Conservation (phyloP, 192 early-diverging fungal species). For the Linnemannia schmuckeri region DNA sequence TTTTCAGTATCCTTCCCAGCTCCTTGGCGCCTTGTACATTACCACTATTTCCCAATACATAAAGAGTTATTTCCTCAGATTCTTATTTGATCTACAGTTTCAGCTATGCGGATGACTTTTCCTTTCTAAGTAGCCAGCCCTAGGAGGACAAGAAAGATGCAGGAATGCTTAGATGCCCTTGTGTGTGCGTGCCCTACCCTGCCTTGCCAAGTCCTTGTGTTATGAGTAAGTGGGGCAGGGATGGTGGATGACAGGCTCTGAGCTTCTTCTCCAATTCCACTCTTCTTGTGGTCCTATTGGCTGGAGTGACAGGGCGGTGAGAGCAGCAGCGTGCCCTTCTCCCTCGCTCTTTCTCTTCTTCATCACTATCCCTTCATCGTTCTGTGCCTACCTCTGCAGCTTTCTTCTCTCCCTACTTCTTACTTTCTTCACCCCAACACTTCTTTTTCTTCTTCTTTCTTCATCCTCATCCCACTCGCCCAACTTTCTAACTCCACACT, state of each 20-base stretch:
- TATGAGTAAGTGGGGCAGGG: background rate
- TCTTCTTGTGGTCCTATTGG: background rate
- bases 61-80: background rate
- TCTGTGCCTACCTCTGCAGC: background rate
- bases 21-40: background rate
- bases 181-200: background rate
- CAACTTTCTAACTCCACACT: background rate
- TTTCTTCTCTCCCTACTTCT: background rate
- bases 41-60: background rate
- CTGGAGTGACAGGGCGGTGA: background rate
- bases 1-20: background rate
- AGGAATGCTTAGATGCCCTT: background rate
- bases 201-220: background rate
- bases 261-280: conserved; percentile 5
- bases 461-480: background rate
- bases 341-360: background rate
- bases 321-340: background rate
- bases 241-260: background rate
- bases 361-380: background rate
- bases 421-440: background rate
- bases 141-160: background rate
- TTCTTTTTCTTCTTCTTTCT: background rate
- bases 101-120: background rate
- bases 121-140: background rate
- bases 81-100: background rate